These are phyloP conservation scores for Dendrobium nobile DNA, from an alignment of 106 monocot genomes.

Conservation along the genomic window DNA sequence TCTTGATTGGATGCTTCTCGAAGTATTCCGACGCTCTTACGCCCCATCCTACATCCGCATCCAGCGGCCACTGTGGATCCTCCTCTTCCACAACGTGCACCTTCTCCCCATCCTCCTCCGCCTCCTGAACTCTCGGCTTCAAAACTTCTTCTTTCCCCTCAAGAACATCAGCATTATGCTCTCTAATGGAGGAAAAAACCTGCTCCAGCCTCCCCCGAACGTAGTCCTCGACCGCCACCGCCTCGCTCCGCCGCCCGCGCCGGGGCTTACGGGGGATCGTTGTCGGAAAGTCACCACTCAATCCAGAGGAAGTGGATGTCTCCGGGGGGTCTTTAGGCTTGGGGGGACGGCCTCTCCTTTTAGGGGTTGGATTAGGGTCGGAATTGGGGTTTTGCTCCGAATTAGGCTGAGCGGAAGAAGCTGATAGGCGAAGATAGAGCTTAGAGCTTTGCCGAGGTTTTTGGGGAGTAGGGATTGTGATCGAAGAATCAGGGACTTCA, in stretches of 20 bases:
- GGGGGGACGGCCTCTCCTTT: not conserved
- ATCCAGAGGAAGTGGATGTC: not conserved
- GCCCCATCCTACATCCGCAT: slow-evolving; percentile 93
- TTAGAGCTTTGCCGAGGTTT: not conserved
- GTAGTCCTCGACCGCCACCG: slow-evolving; percentile 80
- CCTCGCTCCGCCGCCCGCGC: slow-evolving; percentile 80
- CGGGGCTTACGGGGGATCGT: slow-evolving; percentile 47
- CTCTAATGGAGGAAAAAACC: slow-evolving; percentile 52
- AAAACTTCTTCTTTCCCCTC: slow-evolving; percentile 50
- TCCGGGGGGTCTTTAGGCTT: slow-evolving; percentile 5
- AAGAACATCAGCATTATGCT: slow-evolving; percentile 38
- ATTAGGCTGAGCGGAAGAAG: not conserved
- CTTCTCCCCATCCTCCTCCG: slow-evolving; percentile 11
- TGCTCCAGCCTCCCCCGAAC: slow-evolving; percentile 60
- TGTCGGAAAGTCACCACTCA: slow-evolving; percentile 14
- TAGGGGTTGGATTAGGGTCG: not conserved
- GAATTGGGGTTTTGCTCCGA: slow-evolving; percentile 8
- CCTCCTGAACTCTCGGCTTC: slow-evolving; percentile 31
- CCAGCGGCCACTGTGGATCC: slow-evolving; percentile 74
- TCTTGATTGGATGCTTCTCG: slow-evolving; percentile 81
- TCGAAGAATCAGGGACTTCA: not conserved
- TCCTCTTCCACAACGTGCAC: slow-evolving; percentile 56
- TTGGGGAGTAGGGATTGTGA: not conserved
- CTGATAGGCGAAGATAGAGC: not conserved
- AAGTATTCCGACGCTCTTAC: slow-evolving; percentile 90